A percentile compares a stretch with the other conserved stretches of the same genome.
These are phyloP conservation scores for Claviceps pazoutovae DNA, from an alignment of 2,329 filamentous ascomycete species.

Conservation along the genomic window DNA sequence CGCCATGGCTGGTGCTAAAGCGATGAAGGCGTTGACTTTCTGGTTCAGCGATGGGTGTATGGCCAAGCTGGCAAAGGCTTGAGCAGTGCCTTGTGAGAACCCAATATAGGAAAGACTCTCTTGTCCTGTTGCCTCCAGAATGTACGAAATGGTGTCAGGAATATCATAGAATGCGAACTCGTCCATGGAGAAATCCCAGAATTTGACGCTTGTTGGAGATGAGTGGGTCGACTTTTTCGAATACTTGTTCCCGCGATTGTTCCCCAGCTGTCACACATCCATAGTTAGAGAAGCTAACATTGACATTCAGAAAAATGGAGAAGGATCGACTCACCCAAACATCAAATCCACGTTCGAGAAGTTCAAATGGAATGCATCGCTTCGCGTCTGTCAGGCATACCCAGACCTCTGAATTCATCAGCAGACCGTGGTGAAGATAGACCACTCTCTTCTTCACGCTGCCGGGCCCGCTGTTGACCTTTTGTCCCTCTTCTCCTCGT, in stretches of 20 bases:
- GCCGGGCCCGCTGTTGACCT: constrained; percentile 58
- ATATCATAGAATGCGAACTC: constrained; percentile 98
- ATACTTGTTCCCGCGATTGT: constrained; percentile 98
- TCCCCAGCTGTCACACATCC: constrained; percentile 51
- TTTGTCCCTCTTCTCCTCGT: constrained; percentile 64
- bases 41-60: constrained; percentile 87
- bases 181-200: constrained; percentile 98
- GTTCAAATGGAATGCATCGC: constrained; percentile 72
- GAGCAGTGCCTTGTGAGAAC: constrained; percentile 92
- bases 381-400: constrained; percentile 80
- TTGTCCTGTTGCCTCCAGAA: constrained; percentile 70
- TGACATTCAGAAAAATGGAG: background rate
- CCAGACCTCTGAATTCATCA: constrained; percentile 99
- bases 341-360: constrained; percentile 86
- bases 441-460: constrained; percentile 70
- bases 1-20: constrained; percentile 89
- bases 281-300: background rate
- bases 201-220: constrained; percentile 60
- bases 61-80: constrained; percentile 85
- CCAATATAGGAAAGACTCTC: constrained; percentile 86
- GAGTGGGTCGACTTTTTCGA: constrained; percentile 79
- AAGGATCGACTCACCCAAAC: constrained; percentile 56
- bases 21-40: constrained; percentile 92
- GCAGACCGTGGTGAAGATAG: constrained; percentile 86
- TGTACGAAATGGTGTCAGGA: constrained; percentile 84